Base-by-base conservation (phyloP, 2,329 filamentous ascomycete genomes). In the Xylariaceae sp. region DNA sequence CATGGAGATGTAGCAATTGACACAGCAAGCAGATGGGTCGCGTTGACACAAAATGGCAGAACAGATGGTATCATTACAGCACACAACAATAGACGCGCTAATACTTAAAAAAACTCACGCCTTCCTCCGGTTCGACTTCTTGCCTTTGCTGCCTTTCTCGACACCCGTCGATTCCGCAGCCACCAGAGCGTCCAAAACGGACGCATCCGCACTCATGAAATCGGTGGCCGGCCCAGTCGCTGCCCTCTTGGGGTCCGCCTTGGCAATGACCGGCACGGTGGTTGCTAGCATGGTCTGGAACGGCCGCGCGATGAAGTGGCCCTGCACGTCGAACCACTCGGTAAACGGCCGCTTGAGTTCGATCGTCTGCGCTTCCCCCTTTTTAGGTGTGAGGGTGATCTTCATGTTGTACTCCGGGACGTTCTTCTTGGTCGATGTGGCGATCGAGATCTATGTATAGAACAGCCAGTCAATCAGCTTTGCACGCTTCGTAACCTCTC, bases 211-310 rank as follows among this genome's bases (percentile, higher is more conserved):
- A 26, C 75, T 71, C 7, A 75, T 59, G 37, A 76, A 65, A 23
- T 75, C 70, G 1, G 62, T 37, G 0, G 52, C 19, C 7, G 55
- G 19, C 2, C 55, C 42, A 48, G 69, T 63, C 2, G 72, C 73
- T n/a, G 79, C 79, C 53, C 81, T 79, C 71, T 83, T 82, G 40
- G 86, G 82, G 66, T 93, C 90, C 29, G 81, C 80, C 64, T 79
- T 80, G 48, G 87, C 89, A 59, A 93, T 81, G 29, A 82, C 70
- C 1, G 86, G 83, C 2, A 93, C 79, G 41, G 82, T 80, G n/a
- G 81, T 81, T 10, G 89, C 89, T 46, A 95, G 78, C 76, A 90
- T 85, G 70, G 87, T 83, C 80, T 95, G 90, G 75, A 95, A 93
- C 5, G 90, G 90, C 63, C 84, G 78, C 7, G 85, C 82, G 44